A percentile compares a stretch with the other conserved stretches of the same genome.
phyloP scores from a whole-genome alignment of 306 rosid species.

The Quercus alba region DNA sequence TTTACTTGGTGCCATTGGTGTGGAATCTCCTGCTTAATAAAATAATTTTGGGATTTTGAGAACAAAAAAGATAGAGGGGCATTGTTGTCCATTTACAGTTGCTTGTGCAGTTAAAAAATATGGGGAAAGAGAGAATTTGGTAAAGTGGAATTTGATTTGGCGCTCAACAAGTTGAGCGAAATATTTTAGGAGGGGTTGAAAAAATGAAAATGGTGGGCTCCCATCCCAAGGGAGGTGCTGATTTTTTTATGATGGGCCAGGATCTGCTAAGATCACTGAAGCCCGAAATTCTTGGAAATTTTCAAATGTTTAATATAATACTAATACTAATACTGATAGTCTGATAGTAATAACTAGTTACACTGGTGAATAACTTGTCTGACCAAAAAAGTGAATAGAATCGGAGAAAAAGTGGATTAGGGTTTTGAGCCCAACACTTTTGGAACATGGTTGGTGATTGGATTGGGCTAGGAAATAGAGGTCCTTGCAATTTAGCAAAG shows the following conservation, averaged over 20 bases:
- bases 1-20: too few species aligned
- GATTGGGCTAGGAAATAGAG: constrained; percentile 45
- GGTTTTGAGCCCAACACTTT: constrained; percentile 35
- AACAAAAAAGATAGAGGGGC: not conserved
- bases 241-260: constrained; percentile 7
- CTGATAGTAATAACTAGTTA: too few species aligned
- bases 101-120: not conserved
- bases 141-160: constrained; percentile 20
- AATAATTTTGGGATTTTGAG: not conserved
- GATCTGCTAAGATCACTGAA: not conserved
- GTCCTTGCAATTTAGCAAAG: constrained; percentile 33
- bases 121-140: not conserved
- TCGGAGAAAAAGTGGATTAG: too few species aligned
- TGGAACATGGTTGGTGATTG: constrained; percentile 45
- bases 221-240: not conserved
- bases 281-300: too few species aligned
- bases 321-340: too few species aligned
- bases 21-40: too few species aligned
- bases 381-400: too few species aligned
- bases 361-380: too few species aligned
- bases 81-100: not conserved
- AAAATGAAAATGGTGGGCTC: constrained; percentile 2
- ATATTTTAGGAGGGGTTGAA: not conserved
- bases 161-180: constrained; percentile 32
- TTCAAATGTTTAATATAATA: too few species aligned